Base-by-base conservation (phyloP, 148 eudicot species). In the Selenicereus undatus region DNA sequence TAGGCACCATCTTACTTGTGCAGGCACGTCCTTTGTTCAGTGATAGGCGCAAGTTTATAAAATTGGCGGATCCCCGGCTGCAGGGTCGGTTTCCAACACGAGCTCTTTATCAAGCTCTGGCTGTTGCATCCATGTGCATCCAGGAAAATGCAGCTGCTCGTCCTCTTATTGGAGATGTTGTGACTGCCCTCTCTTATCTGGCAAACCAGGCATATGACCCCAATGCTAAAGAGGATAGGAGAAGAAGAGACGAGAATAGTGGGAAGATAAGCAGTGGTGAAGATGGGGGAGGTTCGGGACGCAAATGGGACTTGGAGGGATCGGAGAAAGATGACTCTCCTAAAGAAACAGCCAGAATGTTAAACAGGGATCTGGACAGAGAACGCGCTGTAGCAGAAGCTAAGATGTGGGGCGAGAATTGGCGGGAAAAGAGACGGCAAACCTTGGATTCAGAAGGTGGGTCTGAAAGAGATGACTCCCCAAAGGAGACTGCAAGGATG, bases 351-450 rank as follows among this genome's bases (percentile, higher is more conserved):
- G 88, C 86, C 0, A 88, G 88, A 84, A 91, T 87, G 89, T 70
- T 88, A 70, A 90, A 86, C 56, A 83, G 82, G 81, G 97, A 93
- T 76, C 70, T 82, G 65, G 93, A 90, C 20, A 87, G 97, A 73
- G 97, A 93, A 84, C 80, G 93, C 22, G 95, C 93, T 8, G 97
- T 93, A 78, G 95, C 95, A 10, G 97, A 91, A 82, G 95, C 97
- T 18, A 93, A 91, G 84, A 87, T 93, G 93, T 93, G 97, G 95
- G 97, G 92, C n/a, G 97, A 88, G 74, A 92, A 91, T 80, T 87
- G 86, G 87, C 75, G 92, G 48, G 87, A 77, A 5, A 84, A 84
- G 76, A 84, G 84, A 81, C 71, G 87, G 60, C 87, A 84, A 81
- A 81, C 87, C 4, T 81, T 84, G 82, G 87, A 81, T 74, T 74